Percentiles rank a stretch among this genome's conserved stretches.
These are phyloP conservation scores for Aspergillus sp. DNA, from an alignment of 2,329 filamentous ascomycete genomes.

Conservation along the genomic window DNA sequence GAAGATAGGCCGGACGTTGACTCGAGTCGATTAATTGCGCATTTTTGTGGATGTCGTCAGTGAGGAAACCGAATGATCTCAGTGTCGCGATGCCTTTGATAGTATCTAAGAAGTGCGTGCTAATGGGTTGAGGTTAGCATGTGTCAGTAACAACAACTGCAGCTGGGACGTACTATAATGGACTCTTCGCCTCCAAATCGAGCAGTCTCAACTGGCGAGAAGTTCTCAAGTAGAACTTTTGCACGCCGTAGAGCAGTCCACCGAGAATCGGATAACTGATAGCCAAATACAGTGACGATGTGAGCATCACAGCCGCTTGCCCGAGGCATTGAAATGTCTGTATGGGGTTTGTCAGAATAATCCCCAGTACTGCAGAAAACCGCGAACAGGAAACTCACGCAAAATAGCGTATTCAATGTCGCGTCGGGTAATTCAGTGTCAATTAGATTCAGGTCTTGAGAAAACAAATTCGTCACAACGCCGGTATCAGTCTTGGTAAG, in stretches of 20 bases:
- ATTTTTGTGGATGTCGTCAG: not conserved
- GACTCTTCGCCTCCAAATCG: constrained; percentile 6
- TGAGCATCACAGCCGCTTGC: too few relatives aligned
- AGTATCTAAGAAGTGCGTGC: not conserved
- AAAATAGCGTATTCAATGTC: not conserved
- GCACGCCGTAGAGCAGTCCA: constrained; percentile 9
- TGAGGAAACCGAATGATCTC: not conserved
- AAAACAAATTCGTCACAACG: constrained; percentile 49
- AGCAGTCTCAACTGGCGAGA: constrained; percentile 4
- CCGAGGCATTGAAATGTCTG: too few relatives aligned
- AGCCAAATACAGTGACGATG: too few relatives aligned
- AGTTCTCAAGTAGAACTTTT: constrained; percentile 7
- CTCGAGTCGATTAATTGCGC: constrained; percentile 28
- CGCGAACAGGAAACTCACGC: too few relatives aligned
- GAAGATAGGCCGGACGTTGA: constrained; percentile 37
- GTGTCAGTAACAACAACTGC: not conserved
- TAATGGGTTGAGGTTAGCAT: not conserved
- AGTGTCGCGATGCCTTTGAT: not conserved
- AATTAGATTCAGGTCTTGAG: constrained; percentile 48
- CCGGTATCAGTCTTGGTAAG: constrained; percentile 47
- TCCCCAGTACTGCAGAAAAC: too few relatives aligned
- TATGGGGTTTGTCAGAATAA: too few relatives aligned
- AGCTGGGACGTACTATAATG: not conserved
- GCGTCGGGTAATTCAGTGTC: constrained; percentile 39
- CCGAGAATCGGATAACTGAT: too few relatives aligned